phyloP scores from a whole-genome alignment of 495 filamentous ascomycete genomes.

The Endocarpon pusillum region DNA sequence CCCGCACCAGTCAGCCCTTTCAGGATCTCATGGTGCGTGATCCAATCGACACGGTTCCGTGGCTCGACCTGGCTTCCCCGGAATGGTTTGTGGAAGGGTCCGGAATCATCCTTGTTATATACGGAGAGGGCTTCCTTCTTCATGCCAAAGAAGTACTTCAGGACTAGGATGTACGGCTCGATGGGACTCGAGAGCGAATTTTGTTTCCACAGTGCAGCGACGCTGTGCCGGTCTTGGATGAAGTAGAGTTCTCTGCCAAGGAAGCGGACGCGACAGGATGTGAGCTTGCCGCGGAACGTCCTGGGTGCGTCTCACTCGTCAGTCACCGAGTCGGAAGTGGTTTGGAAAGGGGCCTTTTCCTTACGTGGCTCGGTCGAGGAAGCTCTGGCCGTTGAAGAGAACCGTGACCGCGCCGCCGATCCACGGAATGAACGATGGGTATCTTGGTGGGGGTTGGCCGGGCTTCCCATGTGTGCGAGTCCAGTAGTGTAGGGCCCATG shows the following conservation, averaged over 20 bases:
- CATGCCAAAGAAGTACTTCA: slow-evolving; percentile 12
- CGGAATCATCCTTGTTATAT: slow-evolving; percentile 15
- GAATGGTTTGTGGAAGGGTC: slow-evolving; percentile 9
- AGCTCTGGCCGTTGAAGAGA: too few relatives aligned
- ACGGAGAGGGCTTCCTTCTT: slow-evolving; percentile 7
- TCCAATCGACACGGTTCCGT: slow-evolving; percentile 15
- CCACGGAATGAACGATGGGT: too few relatives aligned
- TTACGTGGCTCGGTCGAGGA: too few relatives aligned
- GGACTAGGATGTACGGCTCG: slow-evolving; percentile 10
- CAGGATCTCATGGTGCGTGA: slow-evolving; percentile 6
- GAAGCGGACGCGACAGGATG: slow-evolving; percentile 10
- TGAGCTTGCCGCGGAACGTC: too few relatives aligned
- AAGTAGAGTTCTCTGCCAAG: slow-evolving; percentile 14
- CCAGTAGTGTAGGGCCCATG: too few relatives aligned
- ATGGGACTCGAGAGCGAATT: slow-evolving; percentile 11
- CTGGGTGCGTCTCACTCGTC: too few relatives aligned
- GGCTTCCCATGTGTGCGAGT: too few relatives aligned
- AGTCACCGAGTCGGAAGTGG: too few relatives aligned
- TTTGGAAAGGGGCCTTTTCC: too few relatives aligned
- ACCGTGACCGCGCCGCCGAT: too few relatives aligned
- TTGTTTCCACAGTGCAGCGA: slow-evolving; percentile 14
- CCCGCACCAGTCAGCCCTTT: slow-evolving; percentile 10
- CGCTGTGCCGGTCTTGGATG: slow-evolving; percentile 12
- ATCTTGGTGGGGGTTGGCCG: too few relatives aligned
- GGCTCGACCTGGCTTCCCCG: slow-evolving; percentile 10